phyloP scores from a whole-genome alignment of 805 yeast species.

The Lipomyces spencermartinsiae region DNA sequence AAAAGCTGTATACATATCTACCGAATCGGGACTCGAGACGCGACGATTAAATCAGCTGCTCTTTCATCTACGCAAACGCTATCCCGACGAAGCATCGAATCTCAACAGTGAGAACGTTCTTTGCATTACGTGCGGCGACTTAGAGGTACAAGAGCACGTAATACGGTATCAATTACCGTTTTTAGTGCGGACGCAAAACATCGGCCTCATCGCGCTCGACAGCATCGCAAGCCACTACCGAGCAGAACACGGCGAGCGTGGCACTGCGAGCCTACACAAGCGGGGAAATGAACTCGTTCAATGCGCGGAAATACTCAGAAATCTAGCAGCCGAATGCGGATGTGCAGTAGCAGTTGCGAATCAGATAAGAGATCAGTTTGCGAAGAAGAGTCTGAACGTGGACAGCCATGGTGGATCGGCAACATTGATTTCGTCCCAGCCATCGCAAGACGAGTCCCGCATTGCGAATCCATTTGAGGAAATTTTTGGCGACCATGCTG shows the following conservation, averaged over 20 bases:
- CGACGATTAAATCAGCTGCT: slow-evolving; percentile 62
- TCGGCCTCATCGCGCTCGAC: slow-evolving; percentile 73
- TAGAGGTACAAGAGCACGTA: slow-evolving; percentile 77
- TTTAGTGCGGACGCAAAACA: slow-evolving; percentile 51
- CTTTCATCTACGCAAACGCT: slow-evolving; percentile 41
- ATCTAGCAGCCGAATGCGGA: slow-evolving; percentile 54
- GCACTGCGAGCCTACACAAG: slow-evolving; percentile 19
- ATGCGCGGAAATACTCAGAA: slow-evolving; percentile 56
- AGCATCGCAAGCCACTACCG: slow-evolving; percentile 80
- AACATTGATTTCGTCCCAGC: slow-evolving; percentile 5
- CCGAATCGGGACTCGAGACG: slow-evolving; percentile 77
- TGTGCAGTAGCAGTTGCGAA: slow-evolving; percentile 75
- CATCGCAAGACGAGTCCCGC: not conserved
- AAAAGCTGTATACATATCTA: slow-evolving; percentile 70
- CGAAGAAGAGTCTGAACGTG: not conserved
- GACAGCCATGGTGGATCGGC: slow-evolving; percentile 11
- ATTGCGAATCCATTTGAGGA: slow-evolving; percentile 4
- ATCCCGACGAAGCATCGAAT: slow-evolving; percentile 34
- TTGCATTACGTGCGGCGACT: slow-evolving; percentile 66
- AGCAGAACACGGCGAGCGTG: slow-evolving; percentile 51
- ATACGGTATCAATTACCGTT: slow-evolving; percentile 71
- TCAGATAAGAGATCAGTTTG: slow-evolving; percentile 70
- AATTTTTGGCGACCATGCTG: slow-evolving; percentile 5
- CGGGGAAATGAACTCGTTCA: slow-evolving; percentile 45
- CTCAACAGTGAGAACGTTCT: slow-evolving; percentile 50